Conservation (phyloP, 2,329 filamentous ascomycete species). For the Ceratocystis colombiana region DNA sequence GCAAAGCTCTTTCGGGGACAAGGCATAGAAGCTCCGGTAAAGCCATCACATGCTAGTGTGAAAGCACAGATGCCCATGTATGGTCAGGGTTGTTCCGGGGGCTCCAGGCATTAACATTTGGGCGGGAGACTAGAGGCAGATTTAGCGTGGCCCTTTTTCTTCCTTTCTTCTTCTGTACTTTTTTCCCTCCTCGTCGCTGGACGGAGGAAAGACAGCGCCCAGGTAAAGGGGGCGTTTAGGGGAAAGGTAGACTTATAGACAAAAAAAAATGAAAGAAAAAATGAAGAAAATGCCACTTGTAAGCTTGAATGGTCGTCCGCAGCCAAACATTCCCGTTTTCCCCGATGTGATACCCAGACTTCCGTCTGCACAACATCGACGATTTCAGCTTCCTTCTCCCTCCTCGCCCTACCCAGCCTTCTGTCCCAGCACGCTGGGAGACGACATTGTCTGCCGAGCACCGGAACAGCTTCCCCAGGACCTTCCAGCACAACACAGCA, state of each 20-base stretch:
- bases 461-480: constrained; percentile 5
- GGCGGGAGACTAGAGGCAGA: background rate
- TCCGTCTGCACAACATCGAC: constrained; percentile 1
- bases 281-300: background rate
- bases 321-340: background rate
- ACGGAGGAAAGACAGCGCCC: background rate
- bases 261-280: background rate
- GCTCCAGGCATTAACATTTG: background rate
- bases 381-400: background rate
- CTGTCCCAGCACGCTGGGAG: constrained; percentile 4
- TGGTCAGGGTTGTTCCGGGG: constrained; percentile 1
- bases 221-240: background rate
- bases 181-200: background rate
- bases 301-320: too few species aligned
- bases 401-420: background rate
- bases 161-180: background rate
- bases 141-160: background rate
- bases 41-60: constrained; percentile 13
- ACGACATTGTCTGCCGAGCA: background rate
- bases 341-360: background rate
- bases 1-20: background rate
- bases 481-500: background rate
- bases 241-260: too few species aligned
- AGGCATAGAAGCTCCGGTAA: constrained; percentile 1
- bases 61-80: constrained; percentile 5